Evolutionary conservation across 1,139 yeast genomes (phyloP), one percentile per base, ranked within the genome.

Genomic region (Suhomyces guaymorum): DNA sequence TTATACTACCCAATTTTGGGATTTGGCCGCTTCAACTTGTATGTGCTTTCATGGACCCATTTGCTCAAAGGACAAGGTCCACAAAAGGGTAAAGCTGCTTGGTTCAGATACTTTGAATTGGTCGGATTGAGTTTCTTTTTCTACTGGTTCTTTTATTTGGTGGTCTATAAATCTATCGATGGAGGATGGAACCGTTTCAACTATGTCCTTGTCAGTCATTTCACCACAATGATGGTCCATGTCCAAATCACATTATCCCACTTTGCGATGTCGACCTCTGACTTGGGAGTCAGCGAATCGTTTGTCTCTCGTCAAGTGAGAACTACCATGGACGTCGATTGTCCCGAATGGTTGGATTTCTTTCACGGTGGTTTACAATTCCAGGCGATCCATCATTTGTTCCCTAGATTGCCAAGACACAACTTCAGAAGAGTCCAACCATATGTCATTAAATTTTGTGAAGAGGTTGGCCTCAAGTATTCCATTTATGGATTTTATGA

Each of bases 281-380:
- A 87, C 51, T 63, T 88, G 23, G 96, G 96, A 0, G 75, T 78
- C 6, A 75, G 82, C 33, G 97, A 88, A 56, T 73, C 87, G n/a
- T 89, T 88, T 55, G 78, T 83, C 0, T 82, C 83, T 46, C 75
- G 92, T 48, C 96, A 88, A 57, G 54, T 88, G 12, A 72, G 97
- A 49, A 88, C 97, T 1, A 88, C 96, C 4, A 89, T 88, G 96
- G 97, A 88, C 55, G 96, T 88, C 12, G 94, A 84, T 51, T 88
- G 97, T 62, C 96, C 97, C 2, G 80, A 78, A 43, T 88, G 96
- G 96, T 68, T 88, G 32, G 97, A 88, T 57, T 88, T 80, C 52
- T 70, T 88, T 50, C 97, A 88, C 52, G 97, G 96, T 5, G 97
- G 97, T 0, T 73, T 88, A 33, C 97, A 88, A 57, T 88, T 87